These are phyloP conservation scores for Ogataea nonfermentans DNA, from an alignment of 805 yeast genomes.

Conservation along the genomic window DNA sequence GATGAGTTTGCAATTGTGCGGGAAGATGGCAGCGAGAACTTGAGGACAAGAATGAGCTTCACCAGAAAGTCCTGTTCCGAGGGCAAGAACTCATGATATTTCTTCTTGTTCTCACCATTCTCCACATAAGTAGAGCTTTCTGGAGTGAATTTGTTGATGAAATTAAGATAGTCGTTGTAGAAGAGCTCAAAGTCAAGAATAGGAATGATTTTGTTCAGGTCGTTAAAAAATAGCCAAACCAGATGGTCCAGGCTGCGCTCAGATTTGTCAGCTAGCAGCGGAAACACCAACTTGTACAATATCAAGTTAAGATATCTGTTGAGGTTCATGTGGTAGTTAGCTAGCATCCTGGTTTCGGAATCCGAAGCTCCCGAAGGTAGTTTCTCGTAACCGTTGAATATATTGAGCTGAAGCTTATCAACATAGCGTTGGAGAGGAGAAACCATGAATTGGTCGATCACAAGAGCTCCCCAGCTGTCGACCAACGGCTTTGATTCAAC, in stretches of 20 bases:
- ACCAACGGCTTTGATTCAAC: conserved; percentile 9
- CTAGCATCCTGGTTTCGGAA: conserved; percentile 21
- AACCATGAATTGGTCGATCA: conserved; percentile 30
- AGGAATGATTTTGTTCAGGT: conserved; percentile 53
- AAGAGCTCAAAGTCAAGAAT: conserved; percentile 52
- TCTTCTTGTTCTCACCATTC: conserved; percentile 41
- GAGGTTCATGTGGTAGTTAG: conserved; percentile 37
- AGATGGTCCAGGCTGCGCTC: conserved; percentile 41
- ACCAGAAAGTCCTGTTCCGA: conserved; percentile 41
- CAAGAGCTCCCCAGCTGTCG: conserved; percentile 22
- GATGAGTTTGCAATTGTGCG: conserved; percentile 22
- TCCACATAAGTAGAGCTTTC: conserved; percentile 36
- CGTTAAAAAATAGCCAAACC: conserved; percentile 47
- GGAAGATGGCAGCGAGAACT: conserved; percentile 45
- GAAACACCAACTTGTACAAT: conserved; percentile 34
- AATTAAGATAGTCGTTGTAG: conserved; percentile 51
- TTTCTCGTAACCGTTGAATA: conserved; percentile 32
- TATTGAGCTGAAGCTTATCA: conserved; percentile 24
- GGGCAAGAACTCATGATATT: conserved; percentile 32
- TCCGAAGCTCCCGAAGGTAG: conserved; percentile 10
- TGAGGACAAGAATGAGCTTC: conserved; percentile 52
- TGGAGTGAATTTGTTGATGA: conserved; percentile 39
- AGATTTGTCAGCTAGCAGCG: conserved; percentile 23
- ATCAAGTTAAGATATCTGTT: conserved; percentile 35
- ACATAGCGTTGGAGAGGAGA: conserved; percentile 26